Percentiles rank a stretch among this genome's conserved stretches.
These are phyloP conservation scores for Rhizopogon vesiculosus DNA, from an alignment of 768 basidiomycete species.

Conservation along the genomic window DNA sequence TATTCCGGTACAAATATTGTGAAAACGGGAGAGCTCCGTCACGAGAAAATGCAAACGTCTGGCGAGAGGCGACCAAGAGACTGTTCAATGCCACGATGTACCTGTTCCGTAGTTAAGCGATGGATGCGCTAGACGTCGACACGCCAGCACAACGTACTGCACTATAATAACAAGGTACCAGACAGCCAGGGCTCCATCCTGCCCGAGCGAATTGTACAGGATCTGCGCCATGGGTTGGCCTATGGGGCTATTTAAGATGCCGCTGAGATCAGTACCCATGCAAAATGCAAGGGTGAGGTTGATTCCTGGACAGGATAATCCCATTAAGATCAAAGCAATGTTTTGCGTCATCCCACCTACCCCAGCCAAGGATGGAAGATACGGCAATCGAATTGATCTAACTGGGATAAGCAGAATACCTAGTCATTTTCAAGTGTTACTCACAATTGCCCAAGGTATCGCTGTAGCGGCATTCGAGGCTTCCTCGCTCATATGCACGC, in stretches of 20 bases:
- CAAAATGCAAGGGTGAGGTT: slow-evolving; percentile 59
- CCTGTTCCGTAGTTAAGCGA: slow-evolving; percentile 15
- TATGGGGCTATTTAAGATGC: slow-evolving; percentile 36
- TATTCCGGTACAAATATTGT: slow-evolving; percentile 53
- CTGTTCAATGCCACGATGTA: slow-evolving; percentile 59
- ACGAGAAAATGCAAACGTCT: slow-evolving; percentile 68
- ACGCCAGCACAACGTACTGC: slow-evolving; percentile 12
- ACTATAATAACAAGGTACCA: slow-evolving; percentile 32
- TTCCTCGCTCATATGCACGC: slow-evolving; percentile 68
- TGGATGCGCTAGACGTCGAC: not conserved
- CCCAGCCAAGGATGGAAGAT: slow-evolving; percentile 55
- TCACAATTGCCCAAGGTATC: slow-evolving; percentile 64
- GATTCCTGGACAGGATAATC: slow-evolving; percentile 28
- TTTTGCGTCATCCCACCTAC: slow-evolving; percentile 27
- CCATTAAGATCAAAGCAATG: not conserved
- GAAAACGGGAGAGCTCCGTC: slow-evolving; percentile 69
- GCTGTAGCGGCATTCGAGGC: slow-evolving; percentile 63
- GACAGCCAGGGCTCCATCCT: slow-evolving; percentile 34
- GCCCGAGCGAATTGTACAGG: slow-evolving; percentile 42
- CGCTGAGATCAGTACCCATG: slow-evolving; percentile 46
- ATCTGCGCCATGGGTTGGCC: slow-evolving; percentile 42
- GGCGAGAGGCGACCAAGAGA: slow-evolving; percentile 45
- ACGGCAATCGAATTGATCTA: slow-evolving; percentile 43
- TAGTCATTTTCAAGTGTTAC: not conserved
- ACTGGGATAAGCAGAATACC: slow-evolving; percentile 31